Percentiles rank a stretch among this genome's conserved stretches.
These are phyloP conservation scores for Tetramitus jugosus DNA, from an alignment of 208 protist genomes.

Conservation along the genomic window DNA sequence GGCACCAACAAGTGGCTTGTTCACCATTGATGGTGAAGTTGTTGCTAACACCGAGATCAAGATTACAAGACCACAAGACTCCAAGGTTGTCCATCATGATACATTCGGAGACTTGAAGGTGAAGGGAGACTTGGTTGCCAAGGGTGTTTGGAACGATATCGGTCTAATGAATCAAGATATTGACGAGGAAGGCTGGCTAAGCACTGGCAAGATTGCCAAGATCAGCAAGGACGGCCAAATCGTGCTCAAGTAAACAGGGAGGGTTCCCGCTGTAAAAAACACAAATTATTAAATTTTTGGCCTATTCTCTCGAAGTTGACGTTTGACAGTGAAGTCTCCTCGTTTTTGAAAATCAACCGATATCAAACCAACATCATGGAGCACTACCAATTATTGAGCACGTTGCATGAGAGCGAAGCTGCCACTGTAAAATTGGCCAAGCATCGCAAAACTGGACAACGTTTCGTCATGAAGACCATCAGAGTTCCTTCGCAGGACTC, in stretches of 20 bases:
- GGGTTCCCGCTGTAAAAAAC: no score
- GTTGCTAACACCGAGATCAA: constrained; percentile 1
- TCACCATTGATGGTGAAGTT: not conserved
- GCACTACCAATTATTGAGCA: no score
- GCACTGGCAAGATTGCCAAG: not conserved
- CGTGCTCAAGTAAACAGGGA: not conserved
- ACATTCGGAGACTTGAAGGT: not conserved
- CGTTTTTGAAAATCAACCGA: no score
- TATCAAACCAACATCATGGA: no score
- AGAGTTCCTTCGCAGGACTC: no score
- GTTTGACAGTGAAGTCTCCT: no score
- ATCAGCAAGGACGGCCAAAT: not conserved
- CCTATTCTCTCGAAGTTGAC: no score
- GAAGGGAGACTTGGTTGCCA: not conserved
- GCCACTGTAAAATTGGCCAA: not conserved
- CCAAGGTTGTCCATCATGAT: not conserved
- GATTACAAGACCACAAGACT: not conserved
- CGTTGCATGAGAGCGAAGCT: not conserved
- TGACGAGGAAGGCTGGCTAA: not conserved
- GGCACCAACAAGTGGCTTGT: not conserved
- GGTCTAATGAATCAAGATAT: not conserved
- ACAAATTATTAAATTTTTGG: no score
- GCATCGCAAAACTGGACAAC: not conserved
- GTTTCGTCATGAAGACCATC: not conserved
- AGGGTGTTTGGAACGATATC: constrained; percentile 1